Evolutionary conservation across 305 asterid species (phyloP), one percentile per base, ranked within the genome.

Genomic region (Fraxinus ornus): DNA sequence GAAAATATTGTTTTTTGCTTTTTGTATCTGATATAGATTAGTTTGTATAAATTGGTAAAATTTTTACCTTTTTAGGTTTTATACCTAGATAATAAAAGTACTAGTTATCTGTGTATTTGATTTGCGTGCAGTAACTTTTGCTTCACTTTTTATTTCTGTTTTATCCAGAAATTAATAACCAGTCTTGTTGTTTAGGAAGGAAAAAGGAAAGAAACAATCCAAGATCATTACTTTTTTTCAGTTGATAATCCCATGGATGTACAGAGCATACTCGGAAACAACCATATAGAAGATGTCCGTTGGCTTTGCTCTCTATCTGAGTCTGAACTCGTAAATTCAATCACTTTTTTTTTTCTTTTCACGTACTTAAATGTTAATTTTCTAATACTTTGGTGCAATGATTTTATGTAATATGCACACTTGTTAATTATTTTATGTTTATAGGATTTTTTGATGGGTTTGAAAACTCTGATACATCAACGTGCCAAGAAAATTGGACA

Each of bases 281-380:
- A 90, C 83, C 89, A 87, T 74, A 80, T 91, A 22, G 93, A 92
- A 81, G 94, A 93, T 80, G 93, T 89, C 19, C 86, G 89, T 12
- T 92, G 95, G 96, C 91, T 93, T 33, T 93, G 96, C 85, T 93
- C 97, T 41, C 82, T 93, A 75, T 79, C 91, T 0, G 93, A 92
- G 1, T 80, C 95, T 30, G 95, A 93, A 86, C 89, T 93, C 22
- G 97, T 93, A 83, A 83, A 89, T 81, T 52, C 73, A 3, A 33
- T 68, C 71, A 32, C 39, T 36, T 2, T 75, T 49, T 3, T 83
- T 5, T 44, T 44, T 9, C 52, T 37, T 75, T 71, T 22, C 24
- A 35, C 5, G 22, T 35, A 80, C n/a, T 17, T 39, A n/a, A 21
- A 33, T 30, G 76, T 36, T 71, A 70, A 70, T 13, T 80, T 78